Evolutionary conservation across 1,284 basidiomycete genomes (phyloP).

Genomic region (Cryptococcus hybrid): DNA sequence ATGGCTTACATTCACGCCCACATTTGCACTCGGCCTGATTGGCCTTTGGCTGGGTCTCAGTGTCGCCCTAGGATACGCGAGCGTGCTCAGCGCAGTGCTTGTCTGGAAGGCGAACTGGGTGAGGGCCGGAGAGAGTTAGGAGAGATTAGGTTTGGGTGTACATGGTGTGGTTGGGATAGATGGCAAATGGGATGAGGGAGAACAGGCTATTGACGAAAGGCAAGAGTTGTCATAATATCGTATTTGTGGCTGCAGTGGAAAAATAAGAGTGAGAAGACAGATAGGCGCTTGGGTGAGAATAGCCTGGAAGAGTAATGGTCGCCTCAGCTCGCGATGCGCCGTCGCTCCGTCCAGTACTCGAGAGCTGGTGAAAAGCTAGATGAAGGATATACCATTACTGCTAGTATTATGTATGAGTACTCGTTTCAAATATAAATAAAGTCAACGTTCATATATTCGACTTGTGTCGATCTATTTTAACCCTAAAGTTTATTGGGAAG

Average conservation of each 20-base stretch:
- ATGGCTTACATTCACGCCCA: slow-evolving; percentile 51
- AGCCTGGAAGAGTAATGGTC: no score
- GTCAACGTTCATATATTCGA: no score
- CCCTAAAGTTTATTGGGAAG: no score
- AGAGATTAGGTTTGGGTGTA: slow-evolving; percentile 39
- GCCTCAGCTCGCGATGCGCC: no score
- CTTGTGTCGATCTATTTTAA: no score
- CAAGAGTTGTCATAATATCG: neutral
- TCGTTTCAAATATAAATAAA: no score
- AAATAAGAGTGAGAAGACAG: neutral
- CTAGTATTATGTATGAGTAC: no score
- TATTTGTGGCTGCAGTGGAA: neutral
- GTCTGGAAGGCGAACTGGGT: slow-evolving; percentile 52
- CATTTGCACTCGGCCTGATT: slow-evolving; percentile 37
- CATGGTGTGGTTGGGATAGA: slow-evolving; percentile 32
- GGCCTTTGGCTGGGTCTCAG: slow-evolving; percentile 55
- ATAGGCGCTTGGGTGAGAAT: neutral
- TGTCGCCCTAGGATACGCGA: slow-evolving; percentile 50
- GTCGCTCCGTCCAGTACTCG: no score
- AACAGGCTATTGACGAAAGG: slow-evolving; percentile 1
- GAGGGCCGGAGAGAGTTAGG: slow-evolving; percentile 47
- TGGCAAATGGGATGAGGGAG: slow-evolving; percentile 26
- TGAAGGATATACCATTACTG: no score
- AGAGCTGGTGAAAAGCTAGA: no score
- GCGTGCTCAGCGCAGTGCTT: slow-evolving; percentile 40